Evolutionary conservation across 139 green algal genomes (phyloP).

Genomic region (Monoraphidium neglectum): DNA sequence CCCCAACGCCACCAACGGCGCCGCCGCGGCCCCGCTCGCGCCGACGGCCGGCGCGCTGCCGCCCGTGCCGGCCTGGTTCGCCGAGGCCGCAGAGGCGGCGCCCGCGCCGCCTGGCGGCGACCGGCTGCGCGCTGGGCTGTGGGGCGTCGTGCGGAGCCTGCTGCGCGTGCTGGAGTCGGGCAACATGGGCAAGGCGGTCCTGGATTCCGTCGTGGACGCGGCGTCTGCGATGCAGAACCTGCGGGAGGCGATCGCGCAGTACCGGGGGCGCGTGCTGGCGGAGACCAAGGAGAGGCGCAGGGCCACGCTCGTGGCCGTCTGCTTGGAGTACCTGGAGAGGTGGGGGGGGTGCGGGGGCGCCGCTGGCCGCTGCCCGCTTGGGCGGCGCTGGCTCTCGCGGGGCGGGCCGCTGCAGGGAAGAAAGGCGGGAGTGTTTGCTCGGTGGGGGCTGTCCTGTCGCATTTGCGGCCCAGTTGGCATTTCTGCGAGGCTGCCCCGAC

Average conservation of each 20-base stretch:
- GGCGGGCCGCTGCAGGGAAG: no score
- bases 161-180: slow-evolving; percentile 62
- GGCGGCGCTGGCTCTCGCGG: no score
- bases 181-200: slow-evolving; percentile 64
- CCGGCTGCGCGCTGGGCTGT: slow-evolving; percentile 74
- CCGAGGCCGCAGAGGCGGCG: not conserved
- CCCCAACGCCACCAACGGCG: not conserved
- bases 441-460: no score
- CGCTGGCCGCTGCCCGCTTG: no score
- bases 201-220: slow-evolving; percentile 84
- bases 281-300: slow-evolving; percentile 82
- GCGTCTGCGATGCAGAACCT: slow-evolving; percentile 87
- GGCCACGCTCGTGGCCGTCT: slow-evolving; percentile 72
- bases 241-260: slow-evolving; percentile 84
- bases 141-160: slow-evolving; percentile 76
- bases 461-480: no score
- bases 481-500: no score
- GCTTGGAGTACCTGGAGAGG: slow-evolving; percentile 78
- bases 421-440: no score
- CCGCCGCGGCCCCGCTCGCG: not conserved
- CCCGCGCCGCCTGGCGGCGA: not conserved
- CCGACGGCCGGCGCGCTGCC: slow-evolving; percentile 1
- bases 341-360: not conserved
- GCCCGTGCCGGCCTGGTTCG: slow-evolving; percentile 54
- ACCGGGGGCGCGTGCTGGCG: slow-evolving; percentile 77